These are phyloP conservation scores for Mycena venus DNA, from an alignment of 768 basidiomycete genomes.

Conservation along the genomic window DNA sequence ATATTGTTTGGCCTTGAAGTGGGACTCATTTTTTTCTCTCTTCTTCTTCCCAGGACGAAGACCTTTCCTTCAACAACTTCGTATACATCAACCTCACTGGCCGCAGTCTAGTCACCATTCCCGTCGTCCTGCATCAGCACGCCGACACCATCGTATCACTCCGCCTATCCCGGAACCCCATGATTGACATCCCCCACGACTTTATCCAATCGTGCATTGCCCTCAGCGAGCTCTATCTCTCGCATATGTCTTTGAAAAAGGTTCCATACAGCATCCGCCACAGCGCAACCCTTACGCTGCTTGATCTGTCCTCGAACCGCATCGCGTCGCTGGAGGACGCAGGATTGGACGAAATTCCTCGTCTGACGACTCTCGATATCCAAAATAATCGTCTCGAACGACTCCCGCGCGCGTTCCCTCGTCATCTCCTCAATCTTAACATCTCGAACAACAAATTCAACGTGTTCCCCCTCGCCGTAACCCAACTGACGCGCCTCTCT, in stretches of 20 bases:
- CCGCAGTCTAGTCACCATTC: constrained; percentile 86
- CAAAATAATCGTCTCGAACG: constrained; percentile 94
- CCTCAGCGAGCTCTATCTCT: constrained; percentile 87
- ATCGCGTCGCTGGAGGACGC: constrained; percentile 91
- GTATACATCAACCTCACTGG: constrained; percentile 87
- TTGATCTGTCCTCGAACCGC: constrained; percentile 93
- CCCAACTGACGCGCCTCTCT: constrained; percentile 74
- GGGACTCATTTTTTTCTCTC: background rate
- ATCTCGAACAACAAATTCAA: constrained; percentile 97
- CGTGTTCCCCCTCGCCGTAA: constrained; percentile 78
- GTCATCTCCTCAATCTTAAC: constrained; percentile 82
- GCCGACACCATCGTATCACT: constrained; percentile 88
- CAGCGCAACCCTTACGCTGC: constrained; percentile 77
- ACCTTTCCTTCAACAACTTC: constrained; percentile 75
- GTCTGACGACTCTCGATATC: constrained; percentile 75
- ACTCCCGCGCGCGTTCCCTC: constrained; percentile 87
- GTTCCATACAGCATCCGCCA: constrained; percentile 88
- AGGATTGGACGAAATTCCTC: constrained; percentile 79
- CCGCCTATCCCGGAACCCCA: constrained; percentile 92
- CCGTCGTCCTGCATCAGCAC: constrained; percentile 85
- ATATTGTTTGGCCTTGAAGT: background rate
- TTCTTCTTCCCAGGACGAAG: constrained; percentile 83
- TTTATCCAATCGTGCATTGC: constrained; percentile 91
- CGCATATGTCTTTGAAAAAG: constrained; percentile 94
- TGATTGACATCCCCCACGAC: constrained; percentile 95